Conservation (phyloP, 441 rosid genomes). For the Breynia disticha region DNA sequence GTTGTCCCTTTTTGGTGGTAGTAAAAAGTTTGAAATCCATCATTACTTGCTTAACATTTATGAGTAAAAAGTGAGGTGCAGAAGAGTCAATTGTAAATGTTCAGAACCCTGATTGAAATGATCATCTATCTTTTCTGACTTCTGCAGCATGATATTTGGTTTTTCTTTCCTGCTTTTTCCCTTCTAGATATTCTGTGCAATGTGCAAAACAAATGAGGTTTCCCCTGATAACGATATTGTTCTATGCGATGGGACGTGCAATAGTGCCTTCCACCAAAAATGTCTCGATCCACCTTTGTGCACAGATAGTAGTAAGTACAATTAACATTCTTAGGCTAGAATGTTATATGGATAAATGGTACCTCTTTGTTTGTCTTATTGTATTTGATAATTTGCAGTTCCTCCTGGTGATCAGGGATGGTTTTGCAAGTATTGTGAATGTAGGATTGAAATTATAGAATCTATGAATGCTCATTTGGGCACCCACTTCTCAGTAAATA, state of each 20-base stretch:
- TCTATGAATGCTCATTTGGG: conserved; percentile 95
- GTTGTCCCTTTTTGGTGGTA: neutral
- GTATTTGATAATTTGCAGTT: conserved; percentile 42
- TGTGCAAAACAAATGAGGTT: conserved; percentile 82
- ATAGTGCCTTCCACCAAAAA: conserved; percentile 86
- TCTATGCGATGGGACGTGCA: conserved; percentile 96
- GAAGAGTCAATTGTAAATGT: too few species aligned
- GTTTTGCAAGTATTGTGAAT: conserved; percentile 86
- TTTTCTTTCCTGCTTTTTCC: conserved; percentile 6
- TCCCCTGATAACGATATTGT: conserved; percentile 80
- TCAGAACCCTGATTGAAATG: neutral
- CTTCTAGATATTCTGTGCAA: conserved; percentile 84
- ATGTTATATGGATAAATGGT: neutral
- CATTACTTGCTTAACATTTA: conserved; percentile 1
- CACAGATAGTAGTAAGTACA: conserved; percentile 68
- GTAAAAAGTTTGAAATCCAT: neutral
- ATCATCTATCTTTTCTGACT: conserved; percentile 2
- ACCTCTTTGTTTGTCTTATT: conserved; percentile 15
- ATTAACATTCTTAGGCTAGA: conserved; percentile 1
- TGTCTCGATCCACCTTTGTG: conserved; percentile 92
- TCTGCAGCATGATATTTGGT: conserved; percentile 11
- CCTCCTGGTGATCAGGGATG: conserved; percentile 98
- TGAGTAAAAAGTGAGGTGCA: neutral
- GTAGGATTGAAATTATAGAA: conserved; percentile 86
- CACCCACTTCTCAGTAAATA: conserved; percentile 48